These are phyloP conservation scores for Pythium grandisporangium DNA, from an alignment of 352 stramenopile genomes.

Conservation along the genomic window DNA sequence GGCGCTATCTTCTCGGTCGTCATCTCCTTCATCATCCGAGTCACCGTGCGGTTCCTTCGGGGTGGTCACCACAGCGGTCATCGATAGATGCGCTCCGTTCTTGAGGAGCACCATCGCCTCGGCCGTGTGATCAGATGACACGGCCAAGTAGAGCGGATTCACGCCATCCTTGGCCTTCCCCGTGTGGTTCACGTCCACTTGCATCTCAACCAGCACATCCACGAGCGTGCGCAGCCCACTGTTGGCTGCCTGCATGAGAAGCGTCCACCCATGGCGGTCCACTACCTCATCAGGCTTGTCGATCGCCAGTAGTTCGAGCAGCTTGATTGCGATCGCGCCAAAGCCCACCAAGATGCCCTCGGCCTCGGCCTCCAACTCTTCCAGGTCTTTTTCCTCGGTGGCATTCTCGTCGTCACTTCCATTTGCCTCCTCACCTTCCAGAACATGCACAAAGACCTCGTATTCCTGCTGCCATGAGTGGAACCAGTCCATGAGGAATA, in stretches of 20 bases:
- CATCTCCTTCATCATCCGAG: slow-evolving; percentile 18
- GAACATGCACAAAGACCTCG: slow-evolving; percentile 65
- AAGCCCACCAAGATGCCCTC: slow-evolving; percentile 62
- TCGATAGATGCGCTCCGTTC: slow-evolving; percentile 52
- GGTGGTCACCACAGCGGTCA: slow-evolving; percentile 56
- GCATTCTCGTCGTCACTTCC: slow-evolving; percentile 16
- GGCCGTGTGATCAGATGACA: slow-evolving; percentile 66
- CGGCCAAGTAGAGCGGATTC: slow-evolving; percentile 63
- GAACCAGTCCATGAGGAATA: slow-evolving; percentile 81
- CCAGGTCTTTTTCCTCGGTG: slow-evolving; percentile 35
- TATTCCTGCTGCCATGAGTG: slow-evolving; percentile 85
- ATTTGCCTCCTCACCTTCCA: slow-evolving; percentile 44
- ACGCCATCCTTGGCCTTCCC: slow-evolving; percentile 31
- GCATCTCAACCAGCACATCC: slow-evolving; percentile 36
- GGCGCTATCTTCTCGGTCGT: slow-evolving; percentile 16
- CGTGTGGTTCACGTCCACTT: slow-evolving; percentile 51
- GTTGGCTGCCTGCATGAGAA: slow-evolving; percentile 83
- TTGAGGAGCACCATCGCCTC: slow-evolving; percentile 64
- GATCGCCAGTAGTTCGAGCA: slow-evolving; percentile 29
- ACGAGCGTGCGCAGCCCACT: slow-evolving; percentile 47
- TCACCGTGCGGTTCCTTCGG: slow-evolving; percentile 14
- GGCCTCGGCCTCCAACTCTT: slow-evolving; percentile 66
- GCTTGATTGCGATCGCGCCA: slow-evolving; percentile 28
- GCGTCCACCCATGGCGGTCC: slow-evolving; percentile 72
- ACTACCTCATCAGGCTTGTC: slow-evolving; percentile 34